Evolutionary conservation across 805 yeast species (phyloP).

Genomic region (Komagataella phaffii): DNA sequence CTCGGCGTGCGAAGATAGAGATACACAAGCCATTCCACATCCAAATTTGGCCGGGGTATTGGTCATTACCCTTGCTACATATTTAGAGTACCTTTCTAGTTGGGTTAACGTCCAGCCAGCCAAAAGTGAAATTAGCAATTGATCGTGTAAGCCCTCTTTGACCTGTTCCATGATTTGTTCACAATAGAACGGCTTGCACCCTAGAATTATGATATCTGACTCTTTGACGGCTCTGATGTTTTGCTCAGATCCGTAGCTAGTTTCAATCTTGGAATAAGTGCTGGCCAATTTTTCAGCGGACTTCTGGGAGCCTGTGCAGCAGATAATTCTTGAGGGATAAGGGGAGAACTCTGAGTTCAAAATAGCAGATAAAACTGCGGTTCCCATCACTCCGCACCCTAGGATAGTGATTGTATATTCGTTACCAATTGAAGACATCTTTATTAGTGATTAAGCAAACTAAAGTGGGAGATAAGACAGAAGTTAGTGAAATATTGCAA

Average conservation of each 20-base stretch:
- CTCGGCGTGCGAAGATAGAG: conserved; percentile 45
- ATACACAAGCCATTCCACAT: conserved; percentile 87
- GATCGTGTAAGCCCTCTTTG: conserved; percentile 28
- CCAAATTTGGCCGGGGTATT: conserved; percentile 94
- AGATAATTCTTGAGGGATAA: conserved; percentile 59
- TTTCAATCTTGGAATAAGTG: conserved; percentile 38
- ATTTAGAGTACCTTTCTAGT: conserved; percentile 35
- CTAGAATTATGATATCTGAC: conserved; percentile 66
- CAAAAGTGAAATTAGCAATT: conserved; percentile 64
- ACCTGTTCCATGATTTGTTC: conserved; percentile 44
- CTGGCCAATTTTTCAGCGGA: conserved; percentile 34
- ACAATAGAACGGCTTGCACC: conserved; percentile 80
- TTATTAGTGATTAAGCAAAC: not conserved
- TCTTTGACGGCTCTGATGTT: conserved; percentile 47
- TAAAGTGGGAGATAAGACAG: not conserved
- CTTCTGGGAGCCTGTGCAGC: conserved; percentile 53
- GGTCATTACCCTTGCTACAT: conserved; percentile 90
- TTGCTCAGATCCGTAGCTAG: conserved; percentile 26
- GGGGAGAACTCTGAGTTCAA: conserved; percentile 35
- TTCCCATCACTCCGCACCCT: conserved; percentile 95
- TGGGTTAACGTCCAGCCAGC: conserved; percentile 88
- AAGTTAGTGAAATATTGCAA: too few species aligned
- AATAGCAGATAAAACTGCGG: conserved; percentile 78
- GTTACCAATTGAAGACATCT: not conserved
- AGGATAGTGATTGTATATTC: conserved; percentile 41